These are phyloP conservation scores for Zancudomyces culisetae DNA, from an alignment of 371 early-diverging fungal genomes.

Conservation along the genomic window DNA sequence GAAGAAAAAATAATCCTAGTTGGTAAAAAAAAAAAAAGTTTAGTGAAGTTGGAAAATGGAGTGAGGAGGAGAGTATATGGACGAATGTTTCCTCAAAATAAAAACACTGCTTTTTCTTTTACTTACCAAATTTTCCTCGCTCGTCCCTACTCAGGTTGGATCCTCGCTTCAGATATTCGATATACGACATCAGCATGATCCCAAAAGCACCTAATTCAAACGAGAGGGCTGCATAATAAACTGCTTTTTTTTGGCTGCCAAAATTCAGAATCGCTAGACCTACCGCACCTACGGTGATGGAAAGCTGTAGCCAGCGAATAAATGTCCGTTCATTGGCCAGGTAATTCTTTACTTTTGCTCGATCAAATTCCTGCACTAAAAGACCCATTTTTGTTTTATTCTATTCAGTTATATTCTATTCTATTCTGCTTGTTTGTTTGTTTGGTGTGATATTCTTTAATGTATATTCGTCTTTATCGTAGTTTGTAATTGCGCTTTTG, in stretches of 20 bases:
- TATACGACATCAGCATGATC: conserved; percentile 21
- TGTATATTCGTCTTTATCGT: too few relatives aligned
- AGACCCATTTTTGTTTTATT: too few relatives aligned
- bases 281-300: conserved; percentile 51
- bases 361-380: conserved; percentile 22
- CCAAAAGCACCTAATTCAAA: conserved; percentile 22
- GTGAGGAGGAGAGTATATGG: too few relatives aligned
- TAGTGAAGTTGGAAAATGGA: not conserved
- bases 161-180: conserved; percentile 18
- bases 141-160: conserved; percentile 19
- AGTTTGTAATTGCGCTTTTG: too few relatives aligned
- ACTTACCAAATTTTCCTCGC: conserved; percentile 15
- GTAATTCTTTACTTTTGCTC: conserved; percentile 53
- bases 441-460: too few relatives aligned
- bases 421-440: not conserved
- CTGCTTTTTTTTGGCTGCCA: conserved; percentile 31
- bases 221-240: conserved; percentile 20
- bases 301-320: conserved; percentile 70
- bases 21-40: not conserved
- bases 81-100: too few relatives aligned
- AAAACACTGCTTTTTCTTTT: too few relatives aligned
- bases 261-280: conserved; percentile 61
- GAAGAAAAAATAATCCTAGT: too few relatives aligned
- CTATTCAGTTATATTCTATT: too few relatives aligned
- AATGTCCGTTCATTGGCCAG: conserved; percentile 92